phyloP scores from a whole-genome alignment of 345 rosid species.

The Euphorbia peplus region DNA sequence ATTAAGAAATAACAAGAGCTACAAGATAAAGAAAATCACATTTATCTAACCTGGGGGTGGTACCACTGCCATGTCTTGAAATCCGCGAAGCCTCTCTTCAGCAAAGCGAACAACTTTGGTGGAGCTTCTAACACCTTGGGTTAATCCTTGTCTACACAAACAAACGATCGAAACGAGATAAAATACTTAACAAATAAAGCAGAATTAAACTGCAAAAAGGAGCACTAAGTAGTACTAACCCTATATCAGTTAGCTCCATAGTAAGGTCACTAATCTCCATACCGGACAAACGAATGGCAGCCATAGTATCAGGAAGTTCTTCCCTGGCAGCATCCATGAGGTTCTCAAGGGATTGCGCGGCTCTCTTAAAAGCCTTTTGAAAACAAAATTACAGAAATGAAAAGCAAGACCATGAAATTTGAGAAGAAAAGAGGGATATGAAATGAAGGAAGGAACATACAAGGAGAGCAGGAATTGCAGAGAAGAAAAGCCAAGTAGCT shows the following conservation, averaged over 20 bases:
- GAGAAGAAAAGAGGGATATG: neutral
- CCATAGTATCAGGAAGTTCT: conserved; percentile 94
- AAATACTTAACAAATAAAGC: too few species aligned
- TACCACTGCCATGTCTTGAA: conserved; percentile 37
- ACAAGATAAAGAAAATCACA: neutral
- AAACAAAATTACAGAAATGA: neutral
- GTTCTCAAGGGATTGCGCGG: conserved; percentile 83
- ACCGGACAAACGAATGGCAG: conserved; percentile 79
- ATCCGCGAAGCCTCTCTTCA: conserved; percentile 70
- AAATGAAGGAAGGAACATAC: conserved; percentile 31
- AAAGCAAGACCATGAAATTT: neutral
- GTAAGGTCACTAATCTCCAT: conserved; percentile 96
- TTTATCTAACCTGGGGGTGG: conserved; percentile 45
- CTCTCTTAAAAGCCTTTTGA: conserved; percentile 70
- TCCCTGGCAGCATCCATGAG: conserved; percentile 82
- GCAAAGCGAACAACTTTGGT: conserved; percentile 75
- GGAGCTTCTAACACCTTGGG: conserved; percentile 79
- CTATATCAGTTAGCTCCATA: conserved; percentile 84
- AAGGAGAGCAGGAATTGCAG: conserved; percentile 87
- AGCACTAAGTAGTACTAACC: too few species aligned
- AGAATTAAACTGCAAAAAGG: too few species aligned
- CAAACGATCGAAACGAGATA: conserved; percentile 4
- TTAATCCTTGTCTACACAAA: conserved; percentile 64
- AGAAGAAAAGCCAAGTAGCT: conserved; percentile 73
- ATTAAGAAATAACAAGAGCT: neutral